phyloP scores from a whole-genome alignment of 2,329 filamentous ascomycete genomes.

The Apiospora sp. region DNA sequence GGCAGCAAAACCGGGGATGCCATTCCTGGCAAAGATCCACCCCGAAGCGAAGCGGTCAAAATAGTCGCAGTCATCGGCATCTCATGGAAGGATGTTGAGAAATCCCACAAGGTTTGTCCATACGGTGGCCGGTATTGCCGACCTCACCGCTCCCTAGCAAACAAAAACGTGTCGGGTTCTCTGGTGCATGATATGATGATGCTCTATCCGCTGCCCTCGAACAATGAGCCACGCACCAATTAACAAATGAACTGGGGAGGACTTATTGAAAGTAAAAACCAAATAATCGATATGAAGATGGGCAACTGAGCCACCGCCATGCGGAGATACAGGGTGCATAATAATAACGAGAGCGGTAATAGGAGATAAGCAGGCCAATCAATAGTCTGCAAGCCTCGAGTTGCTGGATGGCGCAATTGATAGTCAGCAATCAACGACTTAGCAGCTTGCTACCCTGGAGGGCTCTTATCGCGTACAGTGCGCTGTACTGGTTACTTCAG shows the following conservation, averaged over 20 bases:
- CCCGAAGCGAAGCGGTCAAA: conserved; percentile 17
- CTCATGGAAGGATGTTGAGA: not conserved
- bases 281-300: not conserved
- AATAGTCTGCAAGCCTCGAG: not conserved
- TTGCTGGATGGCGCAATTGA: not conserved
- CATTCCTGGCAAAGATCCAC: not conserved
- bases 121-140: not conserved
- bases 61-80: not conserved
- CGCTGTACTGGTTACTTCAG: conserved; percentile 36
- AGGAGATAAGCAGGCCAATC: not conserved
- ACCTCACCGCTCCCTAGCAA: not conserved
- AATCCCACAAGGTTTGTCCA: not conserved
- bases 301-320: not conserved
- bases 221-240: not conserved
- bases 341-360: not conserved
- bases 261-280: conserved; percentile 6
- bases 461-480: conserved; percentile 32
- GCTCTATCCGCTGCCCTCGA: too few relatives aligned
- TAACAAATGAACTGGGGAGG: not conserved
- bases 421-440: not conserved
- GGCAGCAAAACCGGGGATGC: not conserved
- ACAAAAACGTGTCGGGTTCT: not conserved
- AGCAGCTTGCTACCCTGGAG: not conserved
- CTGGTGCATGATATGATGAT: not conserved
- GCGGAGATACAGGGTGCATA: not conserved